These are phyloP conservation scores for Vitis labrusca DNA, from an alignment of 164 flowering plant species.

Conservation along the genomic window DNA sequence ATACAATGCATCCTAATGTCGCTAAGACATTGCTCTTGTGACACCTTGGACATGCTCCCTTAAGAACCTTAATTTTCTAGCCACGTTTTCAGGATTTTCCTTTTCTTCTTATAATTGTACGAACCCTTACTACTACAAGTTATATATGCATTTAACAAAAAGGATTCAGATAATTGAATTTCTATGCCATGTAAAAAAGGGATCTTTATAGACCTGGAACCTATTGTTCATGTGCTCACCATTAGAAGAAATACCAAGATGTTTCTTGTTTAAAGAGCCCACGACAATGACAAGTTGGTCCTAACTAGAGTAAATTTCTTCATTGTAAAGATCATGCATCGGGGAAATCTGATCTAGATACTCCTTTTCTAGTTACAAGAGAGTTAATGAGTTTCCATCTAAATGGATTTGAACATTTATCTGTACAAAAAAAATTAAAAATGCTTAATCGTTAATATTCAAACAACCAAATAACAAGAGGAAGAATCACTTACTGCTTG, in stretches of 20 bases:
- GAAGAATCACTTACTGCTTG: too few relatives aligned
- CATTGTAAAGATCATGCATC: slow-evolving; percentile 60
- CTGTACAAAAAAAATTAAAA: slow-evolving; percentile 23
- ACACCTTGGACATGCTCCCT: slow-evolving; percentile 60
- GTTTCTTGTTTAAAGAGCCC: slow-evolving; percentile 37
- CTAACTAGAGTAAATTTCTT: slow-evolving; percentile 45
- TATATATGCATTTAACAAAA: too few relatives aligned
- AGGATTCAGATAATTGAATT: too few relatives aligned
- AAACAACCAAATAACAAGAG: too few relatives aligned
- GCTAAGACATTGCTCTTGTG: slow-evolving; percentile 58
- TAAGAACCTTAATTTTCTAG: slow-evolving; percentile 58
- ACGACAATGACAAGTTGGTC: slow-evolving; percentile 50
- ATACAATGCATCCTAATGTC: slow-evolving; percentile 44
- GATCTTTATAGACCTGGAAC: too few relatives aligned
- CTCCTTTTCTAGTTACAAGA: slow-evolving; percentile 42
- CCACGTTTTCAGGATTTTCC: slow-evolving; percentile 60
- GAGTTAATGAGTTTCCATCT: slow-evolving; percentile 32
- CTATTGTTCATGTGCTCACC: slow-evolving; percentile 27
- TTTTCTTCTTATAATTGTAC: slow-evolving; percentile 44
- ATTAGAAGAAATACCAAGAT: slow-evolving; percentile 46
- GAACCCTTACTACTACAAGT: slow-evolving; percentile 63
- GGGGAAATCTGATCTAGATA: slow-evolving; percentile 55
- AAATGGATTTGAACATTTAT: slow-evolving; percentile 30
- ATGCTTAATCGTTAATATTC: too few relatives aligned
- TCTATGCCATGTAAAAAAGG: too few relatives aligned